These are phyloP conservation scores for Teratosphaeria viscida DNA, from an alignment of 2,329 filamentous ascomycete species.

Conservation along the genomic window DNA sequence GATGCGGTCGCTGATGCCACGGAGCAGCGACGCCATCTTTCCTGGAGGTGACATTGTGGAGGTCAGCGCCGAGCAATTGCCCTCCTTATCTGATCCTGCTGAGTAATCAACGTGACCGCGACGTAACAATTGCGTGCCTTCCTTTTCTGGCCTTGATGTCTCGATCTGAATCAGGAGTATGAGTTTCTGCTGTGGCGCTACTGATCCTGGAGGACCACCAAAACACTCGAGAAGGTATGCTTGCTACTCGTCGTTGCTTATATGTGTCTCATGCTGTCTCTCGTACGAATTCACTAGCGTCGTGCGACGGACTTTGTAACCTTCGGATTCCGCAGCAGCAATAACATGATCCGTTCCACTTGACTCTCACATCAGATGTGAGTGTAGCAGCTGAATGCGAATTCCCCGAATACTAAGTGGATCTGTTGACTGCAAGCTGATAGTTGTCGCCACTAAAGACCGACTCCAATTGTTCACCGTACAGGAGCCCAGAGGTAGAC, in stretches of 20 bases:
- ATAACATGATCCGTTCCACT: not conserved
- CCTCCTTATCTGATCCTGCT: slow-evolving; percentile 1
- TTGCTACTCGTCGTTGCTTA: not conserved
- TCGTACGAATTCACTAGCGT: not conserved
- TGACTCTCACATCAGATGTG: not conserved
- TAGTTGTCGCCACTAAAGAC: not conserved
- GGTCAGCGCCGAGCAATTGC: not conserved
- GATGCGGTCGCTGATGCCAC: slow-evolving; percentile 14
- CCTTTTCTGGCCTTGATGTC: not conserved
- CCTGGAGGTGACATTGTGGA: not conserved
- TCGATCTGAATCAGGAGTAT: not conserved
- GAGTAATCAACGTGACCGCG: not conserved
- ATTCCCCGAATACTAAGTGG: not conserved
- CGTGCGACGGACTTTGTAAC: not conserved
- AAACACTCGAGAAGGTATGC: not conserved
- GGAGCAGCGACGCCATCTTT: slow-evolving; percentile 18
- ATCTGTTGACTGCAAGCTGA: not conserved
- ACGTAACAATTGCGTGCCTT: not conserved
- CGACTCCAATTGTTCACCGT: not conserved
- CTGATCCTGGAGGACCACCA: too few species aligned
- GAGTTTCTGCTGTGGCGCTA: not conserved
- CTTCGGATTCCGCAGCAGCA: not conserved
- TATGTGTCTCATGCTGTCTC: not conserved
- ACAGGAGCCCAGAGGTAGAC: not conserved
- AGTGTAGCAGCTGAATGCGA: not conserved